Percentiles rank a stretch among this genome's conserved stretches.
Evolutionary conservation across 805 yeast genomes (phyloP).

Genomic region (Metschnikowia continentalis): DNA sequence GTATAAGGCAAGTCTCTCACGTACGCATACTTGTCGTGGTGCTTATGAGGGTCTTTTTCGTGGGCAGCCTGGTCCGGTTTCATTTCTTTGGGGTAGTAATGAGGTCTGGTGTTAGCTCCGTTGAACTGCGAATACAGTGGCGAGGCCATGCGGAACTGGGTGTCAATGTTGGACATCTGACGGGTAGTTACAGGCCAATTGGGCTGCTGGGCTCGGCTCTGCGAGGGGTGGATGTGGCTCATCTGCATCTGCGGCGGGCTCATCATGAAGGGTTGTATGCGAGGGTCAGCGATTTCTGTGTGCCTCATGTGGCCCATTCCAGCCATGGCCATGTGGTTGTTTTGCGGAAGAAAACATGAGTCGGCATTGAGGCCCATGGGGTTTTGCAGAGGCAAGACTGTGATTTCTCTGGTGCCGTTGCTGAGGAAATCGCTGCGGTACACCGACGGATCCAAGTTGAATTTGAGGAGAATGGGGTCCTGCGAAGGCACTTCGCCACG

Average conservation of each 20-base stretch:
- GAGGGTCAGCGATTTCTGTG: neutral
- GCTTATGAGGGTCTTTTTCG: neutral
- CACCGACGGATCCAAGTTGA: slow-evolving; percentile 18
- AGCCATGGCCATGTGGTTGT: neutral
- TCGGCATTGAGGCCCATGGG: neutral
- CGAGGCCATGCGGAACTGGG: neutral
- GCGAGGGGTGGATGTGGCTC: neutral
- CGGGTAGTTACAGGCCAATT: neutral
- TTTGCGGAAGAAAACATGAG: neutral
- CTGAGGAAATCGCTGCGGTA: slow-evolving; percentile 9
- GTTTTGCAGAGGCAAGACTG: slow-evolving; percentile 1
- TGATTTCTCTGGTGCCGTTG: slow-evolving; percentile 2
- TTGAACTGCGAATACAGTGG: neutral
- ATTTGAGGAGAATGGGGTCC: slow-evolving; percentile 22
- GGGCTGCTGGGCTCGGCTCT: neutral
- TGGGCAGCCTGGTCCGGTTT: neutral
- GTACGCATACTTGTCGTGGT: neutral
- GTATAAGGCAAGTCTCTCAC: neutral
- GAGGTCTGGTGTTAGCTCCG: neutral
- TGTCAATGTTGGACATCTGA: neutral
- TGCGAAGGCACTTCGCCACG: slow-evolving; percentile 19
- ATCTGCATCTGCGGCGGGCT: neutral
- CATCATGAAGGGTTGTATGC: slow-evolving; percentile 1
- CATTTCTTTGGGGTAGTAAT: neutral
- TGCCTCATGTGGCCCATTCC: neutral